A percentile compares a stretch with the other conserved stretches of the same genome.
phyloP scores from a whole-genome alignment of 2,329 filamentous ascomycete species.

The Paecilomyces niveus region DNA sequence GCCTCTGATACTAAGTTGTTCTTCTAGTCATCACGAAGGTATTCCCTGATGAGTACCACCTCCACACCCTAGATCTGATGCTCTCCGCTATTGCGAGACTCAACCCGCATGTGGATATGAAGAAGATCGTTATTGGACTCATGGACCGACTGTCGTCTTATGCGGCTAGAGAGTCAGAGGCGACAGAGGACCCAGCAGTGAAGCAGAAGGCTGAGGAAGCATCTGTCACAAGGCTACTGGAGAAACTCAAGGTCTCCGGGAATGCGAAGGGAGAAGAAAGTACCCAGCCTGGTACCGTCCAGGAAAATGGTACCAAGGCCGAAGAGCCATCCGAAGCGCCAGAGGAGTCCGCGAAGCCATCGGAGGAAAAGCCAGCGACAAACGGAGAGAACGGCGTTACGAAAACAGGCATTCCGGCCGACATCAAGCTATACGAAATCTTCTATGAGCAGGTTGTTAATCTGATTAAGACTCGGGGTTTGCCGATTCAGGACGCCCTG shows the following conservation, averaged over 20 bases:
- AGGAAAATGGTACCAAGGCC: conserved; percentile 29
- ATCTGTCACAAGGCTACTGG: conserved; percentile 68
- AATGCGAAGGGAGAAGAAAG: conserved; percentile 46
- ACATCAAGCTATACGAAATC: conserved; percentile 85
- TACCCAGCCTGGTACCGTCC: conserved; percentile 19
- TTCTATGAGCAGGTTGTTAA: conserved; percentile 93
- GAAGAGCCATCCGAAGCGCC: conserved; percentile 18
- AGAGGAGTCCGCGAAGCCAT: conserved; percentile 12
- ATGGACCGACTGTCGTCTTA: conserved; percentile 96
- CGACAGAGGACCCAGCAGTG: conserved; percentile 62
- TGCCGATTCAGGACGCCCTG: conserved; percentile 91
- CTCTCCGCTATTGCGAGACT: conserved; percentile 85
- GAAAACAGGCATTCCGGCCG: conserved; percentile 42
- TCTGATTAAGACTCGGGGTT: conserved; percentile 78
- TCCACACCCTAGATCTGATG: conserved; percentile 93
- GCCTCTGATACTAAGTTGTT: conserved; percentile 17
- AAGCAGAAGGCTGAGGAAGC: conserved; percentile 76
- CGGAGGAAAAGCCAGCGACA: conserved; percentile 20
- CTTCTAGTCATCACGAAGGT: conserved; percentile 84
- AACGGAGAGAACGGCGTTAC: conserved; percentile 28
- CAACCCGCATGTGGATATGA: conserved; percentile 95
- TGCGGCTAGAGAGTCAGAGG: conserved; percentile 78
- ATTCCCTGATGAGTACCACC: conserved; percentile 96
- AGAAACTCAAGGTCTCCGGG: conserved; percentile 62
- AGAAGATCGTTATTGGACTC: conserved; percentile 92